Base-by-base conservation (phyloP, 2,329 filamentous ascomycete species). In the Aspergillus tubingensis region DNA sequence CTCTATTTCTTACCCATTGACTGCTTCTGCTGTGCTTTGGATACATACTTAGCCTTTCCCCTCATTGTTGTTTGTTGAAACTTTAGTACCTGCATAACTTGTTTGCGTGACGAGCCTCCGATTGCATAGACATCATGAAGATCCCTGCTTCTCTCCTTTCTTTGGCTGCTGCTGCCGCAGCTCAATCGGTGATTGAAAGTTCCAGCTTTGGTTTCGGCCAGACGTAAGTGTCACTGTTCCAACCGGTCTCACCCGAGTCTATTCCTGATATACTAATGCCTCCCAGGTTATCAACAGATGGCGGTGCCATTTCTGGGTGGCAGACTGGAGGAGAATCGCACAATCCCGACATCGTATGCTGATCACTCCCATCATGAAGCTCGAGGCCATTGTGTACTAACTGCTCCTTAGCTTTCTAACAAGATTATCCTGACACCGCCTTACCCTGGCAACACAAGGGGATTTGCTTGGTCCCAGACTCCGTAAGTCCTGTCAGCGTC, bases 341-440 rank as follows among this genome's bases (percentile, higher is more conserved):
- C 71, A 73, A 78, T 11, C 83, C 41, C 19, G 41, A 44, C 10
- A 23, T 44, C 10, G 41, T 44, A 44, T 44, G 41, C 21, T 23
- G 17, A 13, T 23, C 10, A 43, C 7, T 21, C 21, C 8, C 19
- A 23, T 44, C 11, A 21, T 6, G 41, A 10, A 21, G 41, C 10
- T 2, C 10, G 5, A 44, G 4, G 5, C 19, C 21, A 21, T 13
- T 7, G 21, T 8, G 17, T 58, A 39, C 65, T 72, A 52, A 74
- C 57, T 25, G 5, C 52, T 27, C 15, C 15, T 17, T 62, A 80
- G 78, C 86, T 97, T 61, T 96, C 92, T 67, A 94, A 98, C 82
- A 92, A 93, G 75, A 74, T 98, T 61, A 90, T 99, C 74, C 85
- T 99, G 59, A 99, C 95, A 1, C 94, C 95, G 10, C 88, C 92